Conservation (phyloP, 1,139 yeast genomes). For the Blastobotrys indianensis region DNA sequence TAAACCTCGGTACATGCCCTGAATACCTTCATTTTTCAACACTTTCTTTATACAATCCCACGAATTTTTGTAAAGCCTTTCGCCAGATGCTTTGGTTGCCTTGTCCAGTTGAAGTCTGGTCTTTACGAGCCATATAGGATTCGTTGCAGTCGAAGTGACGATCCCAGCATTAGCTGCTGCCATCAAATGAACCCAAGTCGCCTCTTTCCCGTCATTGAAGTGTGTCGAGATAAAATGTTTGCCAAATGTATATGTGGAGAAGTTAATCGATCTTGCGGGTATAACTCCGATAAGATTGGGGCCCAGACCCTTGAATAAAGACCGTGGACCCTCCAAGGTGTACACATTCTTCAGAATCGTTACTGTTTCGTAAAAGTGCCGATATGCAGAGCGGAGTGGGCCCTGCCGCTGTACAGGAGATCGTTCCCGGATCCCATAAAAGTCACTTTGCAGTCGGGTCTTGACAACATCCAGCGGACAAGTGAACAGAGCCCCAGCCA, state of each 20-base stretch:
- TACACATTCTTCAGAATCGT: slow-evolving; percentile 65
- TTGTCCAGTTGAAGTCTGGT: slow-evolving; percentile 91
- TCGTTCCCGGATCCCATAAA: slow-evolving; percentile 35
- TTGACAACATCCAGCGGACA: slow-evolving; percentile 96
- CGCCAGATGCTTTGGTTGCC: slow-evolving; percentile 36
- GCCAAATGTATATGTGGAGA: slow-evolving; percentile 90
- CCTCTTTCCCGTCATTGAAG: slow-evolving; percentile 69
- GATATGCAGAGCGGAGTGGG: slow-evolving; percentile 42
- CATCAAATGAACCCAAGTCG: slow-evolving; percentile 76
- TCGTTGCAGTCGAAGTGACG: slow-evolving; percentile 95
- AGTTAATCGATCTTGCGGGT: slow-evolving; percentile 95
- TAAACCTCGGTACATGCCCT: slow-evolving; percentile 78
- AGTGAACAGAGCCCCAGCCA: slow-evolving; percentile 93
- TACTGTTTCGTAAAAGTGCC: slow-evolving; percentile 81
- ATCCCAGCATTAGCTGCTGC: slow-evolving; percentile 94
- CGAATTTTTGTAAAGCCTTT: slow-evolving; percentile 69
- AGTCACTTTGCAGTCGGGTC: slow-evolving; percentile 89
- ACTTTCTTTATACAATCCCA: slow-evolving; percentile 77
- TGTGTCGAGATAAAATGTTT: slow-evolving; percentile 63
- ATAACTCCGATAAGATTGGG: slow-evolving; percentile 98
- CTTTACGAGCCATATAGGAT: slow-evolving; percentile 98
- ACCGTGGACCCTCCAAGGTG: slow-evolving; percentile 69
- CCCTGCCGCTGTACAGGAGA: slow-evolving; percentile 14
- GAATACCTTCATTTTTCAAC: slow-evolving; percentile 67
- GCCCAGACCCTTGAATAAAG: slow-evolving; percentile 90